Percentiles rank a stretch among this genome's conserved stretches.
Conservation (phyloP, 2,329 filamentous ascomycete species). For the Xylariales sp. region DNA sequence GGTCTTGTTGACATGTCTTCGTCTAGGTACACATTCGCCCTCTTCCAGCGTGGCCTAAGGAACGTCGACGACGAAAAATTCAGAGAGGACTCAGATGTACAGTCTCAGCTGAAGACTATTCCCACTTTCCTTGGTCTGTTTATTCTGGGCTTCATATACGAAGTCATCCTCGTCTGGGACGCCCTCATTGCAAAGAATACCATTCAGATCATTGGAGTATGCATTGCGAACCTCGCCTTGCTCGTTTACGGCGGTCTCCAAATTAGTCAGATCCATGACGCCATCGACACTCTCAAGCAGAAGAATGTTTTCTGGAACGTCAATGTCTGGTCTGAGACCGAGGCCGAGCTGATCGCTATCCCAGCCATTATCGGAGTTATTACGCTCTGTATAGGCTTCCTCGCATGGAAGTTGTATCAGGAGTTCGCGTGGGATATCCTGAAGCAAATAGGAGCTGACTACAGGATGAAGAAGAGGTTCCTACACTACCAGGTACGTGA, state of each 20-base stretch:
- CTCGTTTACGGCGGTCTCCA: conserved; percentile 94
- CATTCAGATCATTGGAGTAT: conserved; percentile 96
- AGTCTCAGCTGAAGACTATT: conserved; percentile 75
- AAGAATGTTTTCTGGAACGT: conserved; percentile 57
- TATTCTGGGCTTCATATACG: conserved; percentile 96
- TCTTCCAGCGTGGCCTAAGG: conserved; percentile 76
- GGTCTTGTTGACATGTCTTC: conserved; percentile 29
- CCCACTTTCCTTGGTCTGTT: conserved; percentile 96
- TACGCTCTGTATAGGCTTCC: conserved; percentile 77
- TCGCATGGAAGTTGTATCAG: conserved; percentile 96
- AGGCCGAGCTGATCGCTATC: conserved; percentile 84
- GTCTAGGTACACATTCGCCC: conserved; percentile 85
- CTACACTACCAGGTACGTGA: conserved; percentile 87
- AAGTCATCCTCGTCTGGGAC: conserved; percentile 90
- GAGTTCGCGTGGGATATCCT: conserved; percentile 99
- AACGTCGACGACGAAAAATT: conserved; percentile 53
- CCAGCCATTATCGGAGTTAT: conserved; percentile 84
- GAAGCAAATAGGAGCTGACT: conserved; percentile 97
- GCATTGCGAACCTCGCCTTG: conserved; percentile 90
- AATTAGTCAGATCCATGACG: conserved; percentile 86
- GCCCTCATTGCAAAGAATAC: conserved; percentile 95
- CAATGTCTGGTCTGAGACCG: conserved; percentile 75
- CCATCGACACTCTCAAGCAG: conserved; percentile 67
- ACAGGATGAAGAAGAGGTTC: conserved; percentile 96
- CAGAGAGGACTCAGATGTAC: conserved; percentile 55